phyloP scores from a whole-genome alignment of 2,329 filamentous ascomycete species.

The Cyphellophora attinorum region DNA sequence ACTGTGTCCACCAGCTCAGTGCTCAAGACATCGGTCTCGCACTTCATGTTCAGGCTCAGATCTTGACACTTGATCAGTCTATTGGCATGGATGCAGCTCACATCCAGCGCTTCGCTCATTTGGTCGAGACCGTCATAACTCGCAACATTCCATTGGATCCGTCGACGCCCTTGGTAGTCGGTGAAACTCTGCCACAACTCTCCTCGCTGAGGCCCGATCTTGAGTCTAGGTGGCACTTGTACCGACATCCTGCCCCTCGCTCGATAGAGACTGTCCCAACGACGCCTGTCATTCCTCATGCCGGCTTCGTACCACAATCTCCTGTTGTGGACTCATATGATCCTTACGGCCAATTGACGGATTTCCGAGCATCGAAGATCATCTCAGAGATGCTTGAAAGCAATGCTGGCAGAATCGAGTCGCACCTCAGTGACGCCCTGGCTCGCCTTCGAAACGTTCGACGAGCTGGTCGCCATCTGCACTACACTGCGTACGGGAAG shows the following conservation, averaged over 20 bases:
- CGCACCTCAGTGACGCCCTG: slow-evolving; percentile 70
- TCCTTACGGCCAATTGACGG: slow-evolving; percentile 80
- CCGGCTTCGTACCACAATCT: slow-evolving; percentile 44
- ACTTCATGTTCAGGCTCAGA: slow-evolving; percentile 49
- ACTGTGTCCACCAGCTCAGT: slow-evolving; percentile 48
- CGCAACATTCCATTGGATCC: slow-evolving; percentile 44
- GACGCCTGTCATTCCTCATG: slow-evolving; percentile 36
- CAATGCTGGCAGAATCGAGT: slow-evolving; percentile 60
- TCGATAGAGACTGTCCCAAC: slow-evolving; percentile 23
- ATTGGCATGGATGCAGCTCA: slow-evolving; percentile 46
- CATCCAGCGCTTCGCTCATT: slow-evolving; percentile 50
- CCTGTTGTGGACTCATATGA: slow-evolving; percentile 76
- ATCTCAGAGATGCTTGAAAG: slow-evolving; percentile 88
- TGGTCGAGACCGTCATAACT: slow-evolving; percentile 49
- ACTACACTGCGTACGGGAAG: slow-evolving; percentile 96
- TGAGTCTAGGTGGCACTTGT: slow-evolving; percentile 48
- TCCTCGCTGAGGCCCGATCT: slow-evolving; percentile 36
- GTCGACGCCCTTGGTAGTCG: slow-evolving; percentile 46
- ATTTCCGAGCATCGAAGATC: slow-evolving; percentile 84
- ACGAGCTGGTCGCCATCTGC: slow-evolving; percentile 77
- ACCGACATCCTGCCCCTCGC: slow-evolving; percentile 24
- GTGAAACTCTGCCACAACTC: slow-evolving; percentile 48
- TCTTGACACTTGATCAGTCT: slow-evolving; percentile 29
- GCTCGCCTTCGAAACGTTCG: slow-evolving; percentile 86
- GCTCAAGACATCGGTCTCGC: slow-evolving; percentile 45